Conservation (phyloP, 2,329 filamentous ascomycete genomes). For the Scedosporium dehoogii region DNA sequence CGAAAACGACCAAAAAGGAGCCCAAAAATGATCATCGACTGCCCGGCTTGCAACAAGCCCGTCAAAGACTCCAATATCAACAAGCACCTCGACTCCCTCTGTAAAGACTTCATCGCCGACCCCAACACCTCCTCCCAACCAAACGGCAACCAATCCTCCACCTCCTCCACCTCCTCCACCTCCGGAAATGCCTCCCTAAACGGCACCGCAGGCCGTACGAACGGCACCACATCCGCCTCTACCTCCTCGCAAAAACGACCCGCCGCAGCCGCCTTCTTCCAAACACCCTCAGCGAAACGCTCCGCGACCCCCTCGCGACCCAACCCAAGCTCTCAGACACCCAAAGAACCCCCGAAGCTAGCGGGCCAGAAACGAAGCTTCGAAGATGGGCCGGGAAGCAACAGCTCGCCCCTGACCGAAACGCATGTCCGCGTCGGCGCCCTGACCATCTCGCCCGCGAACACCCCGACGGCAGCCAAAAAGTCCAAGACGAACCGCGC, state of each 20-base stretch:
- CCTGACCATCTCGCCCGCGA: constrained; percentile 10
- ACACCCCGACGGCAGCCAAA: constrained; percentile 30
- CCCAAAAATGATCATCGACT: constrained; percentile 39
- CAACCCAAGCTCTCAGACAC: not conserved
- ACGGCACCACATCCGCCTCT: constrained; percentile 14
- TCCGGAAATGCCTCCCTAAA: constrained; percentile 3
- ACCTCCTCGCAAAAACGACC: constrained; percentile 39
- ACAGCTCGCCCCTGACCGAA: constrained; percentile 6
- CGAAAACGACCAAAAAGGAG: no score
- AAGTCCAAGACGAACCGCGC: constrained; percentile 59
- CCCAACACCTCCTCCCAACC: constrained; percentile 20
- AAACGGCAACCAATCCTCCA: constrained; percentile 18
- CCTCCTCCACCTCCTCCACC: constrained; percentile 21
- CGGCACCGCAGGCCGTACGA: constrained; percentile 8
- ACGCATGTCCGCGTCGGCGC: constrained; percentile 7
- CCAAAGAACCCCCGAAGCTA: constrained; percentile 9
- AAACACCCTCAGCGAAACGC: constrained; percentile 49
- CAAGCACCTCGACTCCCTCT: constrained; percentile 79
- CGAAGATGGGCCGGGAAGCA: constrained; percentile 41
- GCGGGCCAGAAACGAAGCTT: constrained; percentile 40
- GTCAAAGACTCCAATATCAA: constrained; percentile 75
- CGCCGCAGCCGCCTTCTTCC: constrained; percentile 49
- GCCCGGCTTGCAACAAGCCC: constrained; percentile 69
- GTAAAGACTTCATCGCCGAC: constrained; percentile 56
- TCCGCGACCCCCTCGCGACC: constrained; percentile 21